These are phyloP conservation scores for Turnera subulata DNA, from an alignment of 345 rosid species.

Conservation along the genomic window DNA sequence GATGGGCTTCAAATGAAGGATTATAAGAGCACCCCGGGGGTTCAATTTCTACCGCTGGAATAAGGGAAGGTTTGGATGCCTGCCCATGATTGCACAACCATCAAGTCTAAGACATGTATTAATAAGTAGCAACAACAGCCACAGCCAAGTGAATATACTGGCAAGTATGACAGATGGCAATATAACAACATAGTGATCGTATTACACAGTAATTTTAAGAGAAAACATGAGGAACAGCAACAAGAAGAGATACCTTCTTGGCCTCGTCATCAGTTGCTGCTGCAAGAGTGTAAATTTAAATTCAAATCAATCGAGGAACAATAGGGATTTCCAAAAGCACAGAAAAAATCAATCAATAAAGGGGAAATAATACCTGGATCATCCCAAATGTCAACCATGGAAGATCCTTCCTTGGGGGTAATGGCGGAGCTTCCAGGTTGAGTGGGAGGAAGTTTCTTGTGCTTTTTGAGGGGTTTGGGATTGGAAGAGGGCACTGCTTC, in stretches of 20 bases:
- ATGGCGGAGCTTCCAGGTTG: constrained; percentile 4
- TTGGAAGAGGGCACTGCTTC: constrained; percentile 56
- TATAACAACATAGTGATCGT: not conserved
- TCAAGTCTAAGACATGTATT: not conserved
- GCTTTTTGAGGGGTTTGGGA: constrained; percentile 38
- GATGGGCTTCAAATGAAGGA: constrained; percentile 79
- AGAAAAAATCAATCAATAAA: not conserved
- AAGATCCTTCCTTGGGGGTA: constrained; percentile 9
- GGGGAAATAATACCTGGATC: constrained; percentile 63
- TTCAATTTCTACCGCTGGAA: constrained; percentile 94
- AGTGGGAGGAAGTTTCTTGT: constrained; percentile 4
- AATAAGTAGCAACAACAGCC: not conserved
- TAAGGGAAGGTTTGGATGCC: constrained; percentile 50
- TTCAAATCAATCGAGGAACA: not conserved
- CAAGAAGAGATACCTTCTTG: constrained; percentile 42
- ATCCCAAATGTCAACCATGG: constrained; percentile 65
- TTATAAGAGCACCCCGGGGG: constrained; percentile 90
- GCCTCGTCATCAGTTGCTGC: constrained; percentile 37
- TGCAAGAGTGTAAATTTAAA: constrained; percentile 20
- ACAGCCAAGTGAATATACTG: no score
- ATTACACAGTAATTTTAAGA: not conserved
- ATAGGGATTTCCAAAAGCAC: not conserved
- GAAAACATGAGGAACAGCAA: not conserved
- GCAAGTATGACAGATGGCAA: no score
- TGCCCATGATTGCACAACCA: constrained; percentile 8